Conservation (phyloP, 768 basidiomycete genomes). For the Rhizopogon vinicolor region DNA sequence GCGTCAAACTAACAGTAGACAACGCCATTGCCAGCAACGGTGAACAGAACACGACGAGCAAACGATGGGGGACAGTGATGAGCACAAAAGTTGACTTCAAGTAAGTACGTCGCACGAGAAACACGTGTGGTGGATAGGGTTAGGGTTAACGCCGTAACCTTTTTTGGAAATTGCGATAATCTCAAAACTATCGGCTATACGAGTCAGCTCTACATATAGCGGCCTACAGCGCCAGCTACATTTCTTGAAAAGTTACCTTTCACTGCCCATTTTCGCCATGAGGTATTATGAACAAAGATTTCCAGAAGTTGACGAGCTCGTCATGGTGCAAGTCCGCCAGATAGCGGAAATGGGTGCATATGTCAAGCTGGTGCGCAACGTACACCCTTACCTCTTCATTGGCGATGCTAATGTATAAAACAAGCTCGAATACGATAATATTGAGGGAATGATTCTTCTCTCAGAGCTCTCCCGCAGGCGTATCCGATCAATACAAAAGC, state of each 20-base stretch:
- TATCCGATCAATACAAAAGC: constrained; percentile 95
- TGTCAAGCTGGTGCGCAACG: constrained; percentile 80
- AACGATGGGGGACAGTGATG: neutral
- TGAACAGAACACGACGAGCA: neutral
- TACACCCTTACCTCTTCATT: neutral
- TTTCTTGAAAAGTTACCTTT: neutral
- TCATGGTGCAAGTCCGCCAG: constrained; percentile 99
- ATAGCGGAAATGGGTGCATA: constrained; percentile 99
- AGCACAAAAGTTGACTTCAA: neutral
- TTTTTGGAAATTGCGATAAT: too few species aligned
- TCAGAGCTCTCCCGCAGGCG: constrained; percentile 95
- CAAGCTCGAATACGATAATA: constrained; percentile 97
- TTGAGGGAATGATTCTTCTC: constrained; percentile 99
- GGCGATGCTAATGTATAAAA: neutral
- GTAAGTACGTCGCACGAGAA: neutral
- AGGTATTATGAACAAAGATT: constrained; percentile 92
- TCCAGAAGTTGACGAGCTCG: constrained; percentile 95
- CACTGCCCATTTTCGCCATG: constrained; percentile 38
- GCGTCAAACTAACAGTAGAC: constrained; percentile 15
- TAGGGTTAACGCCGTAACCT: neutral
- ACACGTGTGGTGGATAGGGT: constrained; percentile 4
- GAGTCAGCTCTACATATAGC: too few species aligned
- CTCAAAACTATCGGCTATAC: too few species aligned
- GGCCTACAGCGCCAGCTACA: neutral
- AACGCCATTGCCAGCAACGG: constrained; percentile 3